Conservation (phyloP, 2,329 filamentous ascomycete species). For the Ophiocordyceps camponoti-floridani region DNA sequence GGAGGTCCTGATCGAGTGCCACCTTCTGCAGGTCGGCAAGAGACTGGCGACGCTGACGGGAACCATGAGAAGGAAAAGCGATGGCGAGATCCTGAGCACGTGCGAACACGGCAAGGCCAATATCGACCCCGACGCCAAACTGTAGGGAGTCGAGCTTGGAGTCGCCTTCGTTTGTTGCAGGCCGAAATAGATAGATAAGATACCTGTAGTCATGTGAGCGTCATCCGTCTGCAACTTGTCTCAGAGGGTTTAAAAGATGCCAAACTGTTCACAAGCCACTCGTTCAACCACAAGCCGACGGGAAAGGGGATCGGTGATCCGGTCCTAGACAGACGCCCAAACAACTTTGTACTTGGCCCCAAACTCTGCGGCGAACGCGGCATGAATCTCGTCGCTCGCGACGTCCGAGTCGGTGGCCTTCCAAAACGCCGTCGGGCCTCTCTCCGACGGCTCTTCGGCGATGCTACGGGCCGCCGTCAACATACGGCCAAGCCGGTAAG, state of each 20-base stretch:
- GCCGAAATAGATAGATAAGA: too few species aligned
- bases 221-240: too few species aligned
- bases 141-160: slow-evolving; percentile 7
- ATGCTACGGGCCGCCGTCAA: slow-evolving; percentile 12
- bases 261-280: too few species aligned
- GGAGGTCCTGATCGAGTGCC: slow-evolving; percentile 33
- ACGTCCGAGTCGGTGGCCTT: slow-evolving; percentile 39
- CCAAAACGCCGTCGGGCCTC: slow-evolving; percentile 64
- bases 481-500: background rate
- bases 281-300: background rate
- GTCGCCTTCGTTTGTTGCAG: too few species aligned
- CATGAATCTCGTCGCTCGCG: slow-evolving; percentile 9
- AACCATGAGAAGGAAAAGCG: slow-evolving; percentile 32
- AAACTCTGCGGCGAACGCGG: slow-evolving; percentile 13
- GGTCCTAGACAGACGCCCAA: too few species aligned
- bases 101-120: slow-evolving; percentile 51
- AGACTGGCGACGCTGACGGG: slow-evolving; percentile 34
- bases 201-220: too few species aligned
- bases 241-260: too few species aligned
- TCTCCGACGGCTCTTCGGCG: slow-evolving; percentile 39
- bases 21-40: slow-evolving; percentile 38
- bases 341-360: too few species aligned
- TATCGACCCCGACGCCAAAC: slow-evolving; percentile 26
- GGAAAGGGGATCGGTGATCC: background rate
- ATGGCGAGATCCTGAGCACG: slow-evolving; percentile 33